A percentile compares a stretch with the other conserved stretches of the same genome.
These are phyloP conservation scores for Perilla frutescens DNA, from an alignment of 257 asterid species.

Conservation along the genomic window DNA sequence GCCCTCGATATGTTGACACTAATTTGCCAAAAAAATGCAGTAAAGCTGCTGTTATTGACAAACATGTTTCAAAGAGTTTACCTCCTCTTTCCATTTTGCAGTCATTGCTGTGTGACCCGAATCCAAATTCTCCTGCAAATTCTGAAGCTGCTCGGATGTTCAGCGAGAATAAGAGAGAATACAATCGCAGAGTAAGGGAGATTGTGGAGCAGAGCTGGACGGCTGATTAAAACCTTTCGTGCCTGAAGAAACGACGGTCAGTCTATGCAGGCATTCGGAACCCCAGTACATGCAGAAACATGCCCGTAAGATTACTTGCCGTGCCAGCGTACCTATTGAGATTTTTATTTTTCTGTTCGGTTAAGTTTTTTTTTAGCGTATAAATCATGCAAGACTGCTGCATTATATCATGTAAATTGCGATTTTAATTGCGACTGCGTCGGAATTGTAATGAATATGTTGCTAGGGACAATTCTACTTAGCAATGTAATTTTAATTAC, in stretches of 20 bases:
- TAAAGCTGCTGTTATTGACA: no score
- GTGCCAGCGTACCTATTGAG: constrained; percentile 35
- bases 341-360: neutral
- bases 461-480: constrained; percentile 18
- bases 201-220: constrained; percentile 94
- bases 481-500: constrained; percentile 10
- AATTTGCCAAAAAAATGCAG: no score
- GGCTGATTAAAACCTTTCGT: constrained; percentile 55
- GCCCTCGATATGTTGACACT: no score
- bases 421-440: constrained; percentile 27
- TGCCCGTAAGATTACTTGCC: constrained; percentile 24
- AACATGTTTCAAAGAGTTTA: neutral
- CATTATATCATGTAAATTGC: constrained; percentile 41
- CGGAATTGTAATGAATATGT: constrained; percentile 26
- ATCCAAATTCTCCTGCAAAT: constrained; percentile 88
- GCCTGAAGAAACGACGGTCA: neutral
- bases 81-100: constrained; percentile 37
- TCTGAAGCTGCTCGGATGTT: constrained; percentile 90
- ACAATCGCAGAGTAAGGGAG: constrained; percentile 78
- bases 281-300: constrained; percentile 34
- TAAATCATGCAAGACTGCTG: constrained; percentile 34
- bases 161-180: constrained; percentile 81
- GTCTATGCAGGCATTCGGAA: constrained; percentile 17
- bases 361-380: constrained; percentile 23
- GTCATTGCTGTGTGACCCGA: constrained; percentile 89